These are phyloP conservation scores for Gyromitra esculenta DNA, from an alignment of 2,329 filamentous ascomycete genomes.

Conservation along the genomic window DNA sequence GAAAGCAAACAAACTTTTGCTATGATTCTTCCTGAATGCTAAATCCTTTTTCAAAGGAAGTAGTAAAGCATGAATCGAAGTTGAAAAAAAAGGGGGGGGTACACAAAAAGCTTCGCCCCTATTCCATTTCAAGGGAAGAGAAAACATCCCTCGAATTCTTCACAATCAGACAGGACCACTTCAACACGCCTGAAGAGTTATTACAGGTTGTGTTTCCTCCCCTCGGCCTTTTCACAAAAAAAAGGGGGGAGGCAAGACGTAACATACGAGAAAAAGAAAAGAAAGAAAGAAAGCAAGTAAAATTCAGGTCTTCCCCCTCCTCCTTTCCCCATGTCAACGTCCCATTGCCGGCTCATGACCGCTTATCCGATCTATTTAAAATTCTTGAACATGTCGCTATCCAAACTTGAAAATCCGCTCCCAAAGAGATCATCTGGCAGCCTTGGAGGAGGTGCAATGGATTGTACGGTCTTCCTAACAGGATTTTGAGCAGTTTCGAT, in stretches of 20 bases:
- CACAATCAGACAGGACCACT: conserved; percentile 9
- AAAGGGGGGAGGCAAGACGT: conserved; percentile 3
- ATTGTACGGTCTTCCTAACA: conserved; percentile 42
- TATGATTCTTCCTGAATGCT: conserved; percentile 22
- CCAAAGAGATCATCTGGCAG: conserved; percentile 53
- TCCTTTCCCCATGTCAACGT: background rate
- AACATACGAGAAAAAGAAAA: conserved; percentile 19
- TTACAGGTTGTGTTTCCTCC: conserved; percentile 8
- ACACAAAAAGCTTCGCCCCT: conserved; percentile 24
- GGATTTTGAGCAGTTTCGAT: conserved; percentile 24
- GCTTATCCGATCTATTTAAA: conserved; percentile 49
- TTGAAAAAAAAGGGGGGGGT: conserved; percentile 4
- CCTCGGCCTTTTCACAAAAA: background rate
- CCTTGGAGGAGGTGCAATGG: conserved; percentile 53
- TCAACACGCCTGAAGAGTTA: background rate
- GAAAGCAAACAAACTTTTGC: conserved; percentile 41
- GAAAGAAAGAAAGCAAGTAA: conserved; percentile 14
- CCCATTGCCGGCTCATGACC: background rate
- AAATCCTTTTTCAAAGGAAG: conserved; percentile 35
- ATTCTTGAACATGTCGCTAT: conserved; percentile 55
- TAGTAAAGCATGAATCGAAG: conserved; percentile 23
- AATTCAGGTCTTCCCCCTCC: conserved; percentile 14
- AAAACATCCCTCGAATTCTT: background rate
- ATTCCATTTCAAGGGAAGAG: conserved; percentile 9
- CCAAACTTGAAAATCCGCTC: conserved; percentile 52